Percentiles rank a stretch among this genome's conserved stretches.
These are phyloP conservation scores for Podospora comata DNA, from an alignment of 495 filamentous ascomycete genomes.

Conservation along the genomic window DNA sequence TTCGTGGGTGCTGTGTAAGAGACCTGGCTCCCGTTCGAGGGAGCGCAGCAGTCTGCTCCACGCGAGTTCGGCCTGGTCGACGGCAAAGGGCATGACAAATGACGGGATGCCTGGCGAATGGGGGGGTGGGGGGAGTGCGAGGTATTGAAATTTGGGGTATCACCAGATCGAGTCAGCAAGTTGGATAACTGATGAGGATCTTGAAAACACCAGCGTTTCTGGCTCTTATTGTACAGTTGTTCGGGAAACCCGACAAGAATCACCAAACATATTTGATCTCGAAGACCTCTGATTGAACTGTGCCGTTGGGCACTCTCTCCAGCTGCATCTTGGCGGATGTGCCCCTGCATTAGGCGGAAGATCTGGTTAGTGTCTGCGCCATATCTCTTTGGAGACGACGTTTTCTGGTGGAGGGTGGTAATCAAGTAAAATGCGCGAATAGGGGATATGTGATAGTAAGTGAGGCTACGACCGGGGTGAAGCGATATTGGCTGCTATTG, in stretches of 20 bases:
- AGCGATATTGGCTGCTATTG: neutral
- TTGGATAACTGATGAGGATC: no score
- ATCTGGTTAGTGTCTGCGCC: neutral
- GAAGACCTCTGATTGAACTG: neutral
- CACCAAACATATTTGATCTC: neutral
- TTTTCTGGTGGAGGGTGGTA: neutral
- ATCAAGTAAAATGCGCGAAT: neutral
- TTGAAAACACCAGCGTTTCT: no score
- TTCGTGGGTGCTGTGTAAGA: neutral
- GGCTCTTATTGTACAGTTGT: no score
- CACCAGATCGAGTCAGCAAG: no score
- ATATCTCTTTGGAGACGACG: neutral
- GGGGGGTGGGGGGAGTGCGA: no score
- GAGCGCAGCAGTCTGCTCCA: neutral
- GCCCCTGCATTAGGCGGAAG: constrained; percentile 3
- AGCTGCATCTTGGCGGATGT: neutral
- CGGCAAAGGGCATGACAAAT: no score
- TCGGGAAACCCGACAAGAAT: neutral
- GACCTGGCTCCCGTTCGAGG: neutral
- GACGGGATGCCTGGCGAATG: no score
- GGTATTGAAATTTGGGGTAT: no score
- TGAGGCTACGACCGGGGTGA: no score
- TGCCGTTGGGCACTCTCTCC: neutral
- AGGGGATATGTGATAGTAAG: neutral
- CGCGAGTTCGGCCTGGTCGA: neutral